These are phyloP conservation scores for Candida endomychidarum DNA, from an alignment of 805 yeast genomes.

Conservation along the genomic window DNA sequence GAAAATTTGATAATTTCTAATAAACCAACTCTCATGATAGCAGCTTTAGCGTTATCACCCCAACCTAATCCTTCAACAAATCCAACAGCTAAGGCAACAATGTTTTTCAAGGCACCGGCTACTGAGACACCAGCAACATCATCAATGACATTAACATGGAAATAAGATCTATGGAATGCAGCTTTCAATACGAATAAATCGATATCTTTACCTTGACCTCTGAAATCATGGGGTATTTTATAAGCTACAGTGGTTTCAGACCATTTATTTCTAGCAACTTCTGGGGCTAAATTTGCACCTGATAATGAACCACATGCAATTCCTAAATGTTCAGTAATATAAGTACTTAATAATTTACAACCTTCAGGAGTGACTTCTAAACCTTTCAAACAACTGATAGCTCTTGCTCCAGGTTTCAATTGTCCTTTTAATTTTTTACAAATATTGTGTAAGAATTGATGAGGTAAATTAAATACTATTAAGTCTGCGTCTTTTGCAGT, in stretches of 20 bases:
- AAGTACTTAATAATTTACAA: constrained; percentile 44
- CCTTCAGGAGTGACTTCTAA: constrained; percentile 45
- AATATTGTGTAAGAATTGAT: constrained; percentile 43
- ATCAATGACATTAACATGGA: constrained; percentile 45
- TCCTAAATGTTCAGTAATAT: constrained; percentile 44
- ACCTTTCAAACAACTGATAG: constrained; percentile 47
- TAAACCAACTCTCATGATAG: constrained; percentile 47
- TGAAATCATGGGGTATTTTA: constrained; percentile 36
- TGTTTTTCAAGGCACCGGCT: constrained; percentile 48
- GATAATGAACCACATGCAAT: constrained; percentile 45
- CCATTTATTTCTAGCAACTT: constrained; percentile 48
- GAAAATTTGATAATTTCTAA: constrained; percentile 45
- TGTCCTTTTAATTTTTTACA: constrained; percentile 41
- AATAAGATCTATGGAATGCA: constrained; percentile 47
- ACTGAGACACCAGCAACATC: constrained; percentile 48
- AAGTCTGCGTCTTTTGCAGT: constrained; percentile 44
- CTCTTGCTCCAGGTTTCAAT: constrained; percentile 37
- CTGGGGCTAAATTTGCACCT: constrained; percentile 51
- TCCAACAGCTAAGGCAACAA: constrained; percentile 47
- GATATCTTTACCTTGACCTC: constrained; percentile 43
- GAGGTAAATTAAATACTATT: constrained; percentile 46
- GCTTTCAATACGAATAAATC: constrained; percentile 40
- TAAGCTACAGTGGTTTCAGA: constrained; percentile 49
- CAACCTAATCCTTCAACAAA: constrained; percentile 49
- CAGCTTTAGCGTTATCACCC: constrained; percentile 52